Evolutionary conservation across 2,329 filamentous ascomycete genomes (phyloP).

Genomic region (Fusarium drepaniforme): DNA sequence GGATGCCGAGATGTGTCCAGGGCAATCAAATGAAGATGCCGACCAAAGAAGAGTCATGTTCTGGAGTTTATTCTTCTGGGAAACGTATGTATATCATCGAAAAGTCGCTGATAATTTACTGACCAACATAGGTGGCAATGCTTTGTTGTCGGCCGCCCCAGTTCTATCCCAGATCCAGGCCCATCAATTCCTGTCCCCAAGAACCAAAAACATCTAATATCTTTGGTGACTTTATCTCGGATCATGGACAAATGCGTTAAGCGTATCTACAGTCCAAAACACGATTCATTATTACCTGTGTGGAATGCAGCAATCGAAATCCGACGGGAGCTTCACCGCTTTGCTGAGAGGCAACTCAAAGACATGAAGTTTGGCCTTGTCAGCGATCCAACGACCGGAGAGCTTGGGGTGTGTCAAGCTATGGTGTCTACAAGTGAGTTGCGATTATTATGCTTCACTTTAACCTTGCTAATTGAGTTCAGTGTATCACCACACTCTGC

Average conservation of each 20-base stretch:
- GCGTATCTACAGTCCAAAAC: constrained; percentile 55
- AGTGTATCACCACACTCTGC: constrained; percentile 58
- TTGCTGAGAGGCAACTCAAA: constrained; percentile 45
- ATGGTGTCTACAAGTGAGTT: constrained; percentile 55
- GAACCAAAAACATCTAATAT: constrained; percentile 53
- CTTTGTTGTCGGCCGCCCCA: constrained; percentile 57
- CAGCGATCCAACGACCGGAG: constrained; percentile 50
- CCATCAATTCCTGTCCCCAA: constrained; percentile 50
- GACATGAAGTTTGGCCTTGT: constrained; percentile 51
- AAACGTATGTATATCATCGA: constrained; percentile 48
- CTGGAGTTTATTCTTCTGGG: constrained; percentile 55
- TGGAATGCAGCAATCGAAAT: constrained; percentile 50
- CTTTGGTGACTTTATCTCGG: constrained; percentile 52
- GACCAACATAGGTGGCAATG: constrained; percentile 53
- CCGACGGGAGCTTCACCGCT: constrained; percentile 45
- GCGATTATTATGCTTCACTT: no score
- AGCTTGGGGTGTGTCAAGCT: constrained; percentile 54
- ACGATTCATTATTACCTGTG: constrained; percentile 51
- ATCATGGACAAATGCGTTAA: constrained; percentile 55
- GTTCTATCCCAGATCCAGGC: constrained; percentile 53
- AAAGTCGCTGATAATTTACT: not conserved
- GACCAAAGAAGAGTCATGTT: constrained; percentile 52
- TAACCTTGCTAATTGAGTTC: not conserved
- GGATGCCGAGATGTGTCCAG: constrained; percentile 48
- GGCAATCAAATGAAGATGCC: constrained; percentile 48